Evolutionary conservation across 2,329 filamentous ascomycete species (phyloP), one percentile per base, ranked within the genome.

Genomic region (Dothistroma pini): DNA sequence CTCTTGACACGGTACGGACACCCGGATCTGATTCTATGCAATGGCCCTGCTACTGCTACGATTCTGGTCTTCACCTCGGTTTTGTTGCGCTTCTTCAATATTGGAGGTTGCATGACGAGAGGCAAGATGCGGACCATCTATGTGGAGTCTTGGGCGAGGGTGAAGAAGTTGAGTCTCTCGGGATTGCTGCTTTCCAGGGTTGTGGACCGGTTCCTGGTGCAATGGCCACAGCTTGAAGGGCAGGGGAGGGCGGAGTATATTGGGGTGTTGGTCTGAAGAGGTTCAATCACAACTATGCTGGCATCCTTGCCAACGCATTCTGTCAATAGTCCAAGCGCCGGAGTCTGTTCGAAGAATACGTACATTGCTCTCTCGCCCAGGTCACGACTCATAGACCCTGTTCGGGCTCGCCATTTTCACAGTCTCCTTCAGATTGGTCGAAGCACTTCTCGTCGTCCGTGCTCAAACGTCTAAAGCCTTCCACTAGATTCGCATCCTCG

Each of bases 101-200:
- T 75, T 6, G 50, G 57, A 29, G 75, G 76, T 10, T 74, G 70
- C 34, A 64, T 75, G 41, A 71, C 70, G 8, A 73, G 79, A 21
- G 76, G 80, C 31, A 83, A 83, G 65, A 87, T 93, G 78, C 85
- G 86, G 64, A 87, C 89, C 10, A 80, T 97, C 14, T 99, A 95
- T 74, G 84, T 97, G 31, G 95, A 99, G 80, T 95, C 90, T 21
- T 97, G 93, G 88, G 93, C 95, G 2, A 84, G 95, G 16, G 90
- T 96, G 16, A 87, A 83, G 66, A 88, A 85, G 12, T 76, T 97
- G 66, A 97, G 93, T 77, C 75, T 97, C 61, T 96, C 91, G 41
- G 95, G 93, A 0, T 88, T 85, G 72, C 77, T 97, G 41, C 79
- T 99, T 60, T 76, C 88, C 1, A 77, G 80, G 51, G 76, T 96